A percentile compares a stretch with the other conserved stretches of the same genome.
phyloP scores from a whole-genome alignment of 176 grass and related monocot species.

The Rhynchospora pubera region DNA sequence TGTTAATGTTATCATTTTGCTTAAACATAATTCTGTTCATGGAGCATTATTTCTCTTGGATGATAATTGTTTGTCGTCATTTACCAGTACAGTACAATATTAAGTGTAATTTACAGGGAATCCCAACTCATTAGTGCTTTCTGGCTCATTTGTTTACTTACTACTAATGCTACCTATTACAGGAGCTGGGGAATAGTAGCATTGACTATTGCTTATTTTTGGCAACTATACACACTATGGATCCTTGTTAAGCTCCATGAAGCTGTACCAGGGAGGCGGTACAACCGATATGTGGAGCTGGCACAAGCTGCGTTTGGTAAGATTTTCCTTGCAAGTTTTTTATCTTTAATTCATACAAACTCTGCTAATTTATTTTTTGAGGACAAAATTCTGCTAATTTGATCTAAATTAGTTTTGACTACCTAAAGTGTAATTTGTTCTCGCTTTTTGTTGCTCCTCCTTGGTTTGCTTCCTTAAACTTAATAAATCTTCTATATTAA shows the following conservation, averaged over 20 bases:
- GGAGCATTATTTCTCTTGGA: background rate
- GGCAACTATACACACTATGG: slow-evolving; percentile 97
- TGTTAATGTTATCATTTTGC: background rate
- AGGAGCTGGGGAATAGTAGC: slow-evolving; percentile 98
- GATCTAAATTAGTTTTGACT: background rate
- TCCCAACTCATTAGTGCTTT: background rate
- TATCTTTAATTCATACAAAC: background rate
- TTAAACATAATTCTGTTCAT: background rate
- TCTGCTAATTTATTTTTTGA: background rate
- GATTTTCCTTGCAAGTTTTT: slow-evolving; percentile 17
- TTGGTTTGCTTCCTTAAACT: background rate
- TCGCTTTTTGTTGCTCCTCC: background rate
- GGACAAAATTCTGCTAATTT: background rate
- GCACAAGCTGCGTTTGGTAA: slow-evolving; percentile 97
- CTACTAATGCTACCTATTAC: slow-evolving; percentile 9
- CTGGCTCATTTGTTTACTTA: background rate
- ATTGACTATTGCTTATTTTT: slow-evolving; percentile 81
- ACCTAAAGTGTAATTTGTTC: background rate
- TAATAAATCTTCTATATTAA: too few relatives aligned
- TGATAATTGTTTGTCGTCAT: background rate
- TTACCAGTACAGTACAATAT: background rate
- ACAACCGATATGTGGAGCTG: slow-evolving; percentile 96
- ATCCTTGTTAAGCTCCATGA: slow-evolving; percentile 96
- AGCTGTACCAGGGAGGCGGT: slow-evolving; percentile 88
- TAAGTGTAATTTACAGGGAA: background rate